These are phyloP conservation scores for Adansonia digitata DNA, from an alignment of 345 rosid genomes.

Conservation along the genomic window DNA sequence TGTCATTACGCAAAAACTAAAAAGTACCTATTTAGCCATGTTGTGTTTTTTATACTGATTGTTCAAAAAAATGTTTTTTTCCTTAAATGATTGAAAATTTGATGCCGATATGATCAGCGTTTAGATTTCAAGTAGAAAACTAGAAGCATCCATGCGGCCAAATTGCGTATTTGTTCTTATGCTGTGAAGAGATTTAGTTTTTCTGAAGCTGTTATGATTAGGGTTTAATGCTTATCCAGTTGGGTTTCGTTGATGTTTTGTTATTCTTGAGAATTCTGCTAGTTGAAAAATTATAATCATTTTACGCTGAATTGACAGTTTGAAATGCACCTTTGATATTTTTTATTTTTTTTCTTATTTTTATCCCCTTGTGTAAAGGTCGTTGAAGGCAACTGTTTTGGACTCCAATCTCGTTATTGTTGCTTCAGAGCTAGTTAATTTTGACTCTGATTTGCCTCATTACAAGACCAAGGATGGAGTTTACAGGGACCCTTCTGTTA, in stretches of 20 bases:
- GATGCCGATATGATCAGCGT: not conserved
- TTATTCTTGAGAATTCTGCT: slow-evolving; percentile 9
- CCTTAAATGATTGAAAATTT: not conserved
- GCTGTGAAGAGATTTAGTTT: not conserved
- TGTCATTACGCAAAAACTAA: not conserved
- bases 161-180: not conserved
- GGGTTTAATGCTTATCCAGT: not conserved
- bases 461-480: slow-evolving; percentile 86
- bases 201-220: not conserved
- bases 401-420: slow-evolving; percentile 63
- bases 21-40: not conserved
- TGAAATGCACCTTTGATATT: not conserved
- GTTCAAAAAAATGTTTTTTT: not conserved
- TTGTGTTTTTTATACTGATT: not conserved
- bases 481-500: slow-evolving; percentile 55
- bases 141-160: not conserved
- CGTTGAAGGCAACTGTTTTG: slow-evolving; percentile 89
- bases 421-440: slow-evolving; percentile 59
- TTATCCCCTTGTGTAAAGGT: slow-evolving; percentile 37
- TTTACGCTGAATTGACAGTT: not conserved
- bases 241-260: not conserved
- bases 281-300: not conserved
- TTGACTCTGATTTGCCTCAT: slow-evolving; percentile 74
- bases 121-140: not conserved
- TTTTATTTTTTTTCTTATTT: not conserved